These are phyloP conservation scores for Massospora cicadina DNA, from an alignment of 371 early-diverging fungal genomes.

Conservation along the genomic window DNA sequence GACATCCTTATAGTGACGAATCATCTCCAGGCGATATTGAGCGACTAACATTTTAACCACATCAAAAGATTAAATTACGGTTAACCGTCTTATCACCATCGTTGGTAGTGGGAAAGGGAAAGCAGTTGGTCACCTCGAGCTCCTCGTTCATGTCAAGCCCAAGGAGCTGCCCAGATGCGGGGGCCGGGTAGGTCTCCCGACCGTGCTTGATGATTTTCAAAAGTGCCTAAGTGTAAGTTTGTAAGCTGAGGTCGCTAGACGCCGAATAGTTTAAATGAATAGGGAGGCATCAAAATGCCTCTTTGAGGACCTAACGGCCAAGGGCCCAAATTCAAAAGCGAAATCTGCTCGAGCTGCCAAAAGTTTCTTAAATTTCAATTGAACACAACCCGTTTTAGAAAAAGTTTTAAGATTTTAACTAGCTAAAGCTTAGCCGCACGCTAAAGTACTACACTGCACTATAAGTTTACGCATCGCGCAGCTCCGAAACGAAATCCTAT, in stretches of 20 bases:
- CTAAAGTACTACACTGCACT: too few relatives aligned
- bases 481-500: too few relatives aligned
- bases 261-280: not conserved
- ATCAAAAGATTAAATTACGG: not conserved
- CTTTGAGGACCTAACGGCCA: not conserved
- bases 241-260: not conserved
- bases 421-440: too few relatives aligned
- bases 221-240: constrained; percentile 37
- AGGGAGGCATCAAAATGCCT: not conserved
- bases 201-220: constrained; percentile 93
- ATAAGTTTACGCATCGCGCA: too few relatives aligned
- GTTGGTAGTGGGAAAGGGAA: constrained; percentile 56
- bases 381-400: too few relatives aligned
- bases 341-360: too few relatives aligned
- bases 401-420: too few relatives aligned
- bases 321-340: too few relatives aligned
- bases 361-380: too few relatives aligned
- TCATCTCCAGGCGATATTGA: constrained; percentile 84
- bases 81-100: constrained; percentile 13
- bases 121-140: constrained; percentile 81
- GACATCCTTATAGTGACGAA: constrained; percentile 77
- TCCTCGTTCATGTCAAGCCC: constrained; percentile 66
- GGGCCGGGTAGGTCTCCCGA: constrained; percentile 53
- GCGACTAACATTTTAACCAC: constrained; percentile 22
- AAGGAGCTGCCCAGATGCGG: constrained; percentile 80